Percentiles rank a stretch among this genome's conserved stretches.
These are phyloP conservation scores for Fusarium buxicola DNA, from an alignment of 2,329 filamentous ascomycete genomes.

Conservation along the genomic window DNA sequence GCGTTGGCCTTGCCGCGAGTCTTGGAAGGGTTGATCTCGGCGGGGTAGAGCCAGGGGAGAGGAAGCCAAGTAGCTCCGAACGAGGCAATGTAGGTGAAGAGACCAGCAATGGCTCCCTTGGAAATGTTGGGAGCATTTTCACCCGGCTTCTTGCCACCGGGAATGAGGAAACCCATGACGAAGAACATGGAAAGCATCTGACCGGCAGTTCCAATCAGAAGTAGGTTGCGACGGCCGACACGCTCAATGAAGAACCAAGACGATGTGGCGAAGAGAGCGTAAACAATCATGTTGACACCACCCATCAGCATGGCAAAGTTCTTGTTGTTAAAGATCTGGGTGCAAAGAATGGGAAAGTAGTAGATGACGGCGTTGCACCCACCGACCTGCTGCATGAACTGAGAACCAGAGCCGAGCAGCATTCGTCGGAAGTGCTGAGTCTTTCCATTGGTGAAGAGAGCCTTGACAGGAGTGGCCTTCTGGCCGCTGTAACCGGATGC, in stretches of 20 bases:
- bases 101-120: conserved; percentile 74
- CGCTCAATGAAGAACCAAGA: conserved; percentile 66
- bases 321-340: conserved; percentile 46
- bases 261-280: conserved; percentile 65
- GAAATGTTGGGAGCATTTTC: conserved; percentile 58
- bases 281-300: conserved; percentile 64
- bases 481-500: conserved; percentile 61
- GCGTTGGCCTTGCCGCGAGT: conserved; percentile 60
- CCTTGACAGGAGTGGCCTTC: conserved; percentile 61
- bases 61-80: conserved; percentile 75
- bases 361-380: conserved; percentile 71
- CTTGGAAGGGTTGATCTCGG: conserved; percentile 64
- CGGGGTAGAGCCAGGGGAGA: conserved; percentile 70
- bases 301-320: conserved; percentile 64
- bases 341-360: conserved; percentile 70
- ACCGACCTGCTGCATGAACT: conserved; percentile 72
- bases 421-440: conserved; percentile 75
- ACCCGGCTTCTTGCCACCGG: conserved; percentile 60
- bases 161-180: conserved; percentile 73
- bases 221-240: conserved; percentile 59
- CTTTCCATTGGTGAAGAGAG: conserved; percentile 70
- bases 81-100: conserved; percentile 77
- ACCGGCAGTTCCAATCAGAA: conserved; percentile 57
- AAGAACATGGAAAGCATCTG: conserved; percentile 70
- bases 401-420: conserved; percentile 67